Percentiles rank a stretch among this genome's conserved stretches.
Conservation (phyloP, 176 grass and related monocot species). For the Rhynchospora breviuscula region DNA sequence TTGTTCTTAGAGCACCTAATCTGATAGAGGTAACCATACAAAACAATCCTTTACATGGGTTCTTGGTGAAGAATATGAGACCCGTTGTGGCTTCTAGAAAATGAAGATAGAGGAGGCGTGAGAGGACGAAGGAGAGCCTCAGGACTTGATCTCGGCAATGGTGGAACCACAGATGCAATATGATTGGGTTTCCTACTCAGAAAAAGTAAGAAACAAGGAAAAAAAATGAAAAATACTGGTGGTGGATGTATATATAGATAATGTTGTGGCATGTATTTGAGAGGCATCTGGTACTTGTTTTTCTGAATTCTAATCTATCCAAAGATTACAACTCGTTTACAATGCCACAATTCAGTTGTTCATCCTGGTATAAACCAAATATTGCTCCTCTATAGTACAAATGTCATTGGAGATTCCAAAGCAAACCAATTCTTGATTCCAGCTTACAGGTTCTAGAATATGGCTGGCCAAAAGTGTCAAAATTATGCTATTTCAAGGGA, state of each 20-base stretch:
- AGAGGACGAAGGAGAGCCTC: not conserved
- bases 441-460: not conserved
- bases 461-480: not conserved
- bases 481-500: not conserved
- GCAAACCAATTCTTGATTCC: not conserved
- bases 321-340: not conserved
- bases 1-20: not conserved
- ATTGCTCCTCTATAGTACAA: not conserved
- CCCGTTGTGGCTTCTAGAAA: slow-evolving; percentile 3
- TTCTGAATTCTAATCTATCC: not conserved
- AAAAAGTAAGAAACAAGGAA: not conserved
- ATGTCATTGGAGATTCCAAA: not conserved
- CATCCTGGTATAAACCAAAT: not conserved
- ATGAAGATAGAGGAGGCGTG: slow-evolving; percentile 1
- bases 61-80: not conserved
- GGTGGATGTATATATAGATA: not conserved
- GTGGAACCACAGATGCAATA: not conserved
- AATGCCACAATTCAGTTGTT: no score
- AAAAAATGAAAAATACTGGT: not conserved
- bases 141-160: slow-evolving; percentile 1
- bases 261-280: not conserved
- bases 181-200: not conserved
- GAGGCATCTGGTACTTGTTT: not conserved
- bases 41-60: not conserved
- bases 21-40: not conserved